Evolutionary conservation across 371 early-diverging fungal species (phyloP).

Genomic region (Sporodiniella umbellata): DNA sequence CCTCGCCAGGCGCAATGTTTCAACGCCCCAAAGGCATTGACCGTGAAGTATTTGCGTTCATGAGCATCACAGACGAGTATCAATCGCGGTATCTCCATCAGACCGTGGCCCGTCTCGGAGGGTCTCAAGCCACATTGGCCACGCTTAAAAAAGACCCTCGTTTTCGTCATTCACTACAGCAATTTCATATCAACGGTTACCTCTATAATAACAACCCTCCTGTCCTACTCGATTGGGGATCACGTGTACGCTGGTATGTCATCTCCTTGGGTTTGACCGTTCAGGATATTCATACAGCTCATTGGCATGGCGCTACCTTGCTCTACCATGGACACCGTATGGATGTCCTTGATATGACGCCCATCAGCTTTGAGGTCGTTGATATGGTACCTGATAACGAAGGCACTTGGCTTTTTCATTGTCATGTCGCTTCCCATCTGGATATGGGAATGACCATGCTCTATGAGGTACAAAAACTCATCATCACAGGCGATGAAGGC

Average conservation of each 20-base stretch:
- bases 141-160: slow-evolving; percentile 12
- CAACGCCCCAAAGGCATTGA: slow-evolving; percentile 27
- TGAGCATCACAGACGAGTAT: slow-evolving; percentile 45
- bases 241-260: slow-evolving; percentile 48
- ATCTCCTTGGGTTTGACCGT: slow-evolving; percentile 36
- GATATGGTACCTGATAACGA: slow-evolving; percentile 54
- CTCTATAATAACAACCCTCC: slow-evolving; percentile 45
- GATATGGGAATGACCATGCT: slow-evolving; percentile 47
- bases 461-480: slow-evolving; percentile 44
- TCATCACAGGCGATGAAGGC: slow-evolving; percentile 46
- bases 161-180: slow-evolving; percentile 44
- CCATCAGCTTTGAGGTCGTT: slow-evolving; percentile 37
- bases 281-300: slow-evolving; percentile 50
- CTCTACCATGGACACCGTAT: slow-evolving; percentile 42
- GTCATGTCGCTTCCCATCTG: slow-evolving; percentile 49
- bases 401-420: slow-evolving; percentile 54
- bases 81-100: slow-evolving; percentile 33
- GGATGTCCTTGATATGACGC: slow-evolving; percentile 47
- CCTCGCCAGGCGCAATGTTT: slow-evolving; percentile 30
- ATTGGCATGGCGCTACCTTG: slow-evolving; percentile 52
- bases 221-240: slow-evolving; percentile 32
- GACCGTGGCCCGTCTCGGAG: slow-evolving; percentile 28
- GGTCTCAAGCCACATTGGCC: slow-evolving; percentile 6
- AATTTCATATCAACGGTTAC: slow-evolving; percentile 53
- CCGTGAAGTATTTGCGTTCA: slow-evolving; percentile 42